Percentiles rank a stretch among this genome's conserved stretches.
Evolutionary conservation across 805 yeast genomes (phyloP).

Genomic region (Hermanozyma aechmeae): DNA sequence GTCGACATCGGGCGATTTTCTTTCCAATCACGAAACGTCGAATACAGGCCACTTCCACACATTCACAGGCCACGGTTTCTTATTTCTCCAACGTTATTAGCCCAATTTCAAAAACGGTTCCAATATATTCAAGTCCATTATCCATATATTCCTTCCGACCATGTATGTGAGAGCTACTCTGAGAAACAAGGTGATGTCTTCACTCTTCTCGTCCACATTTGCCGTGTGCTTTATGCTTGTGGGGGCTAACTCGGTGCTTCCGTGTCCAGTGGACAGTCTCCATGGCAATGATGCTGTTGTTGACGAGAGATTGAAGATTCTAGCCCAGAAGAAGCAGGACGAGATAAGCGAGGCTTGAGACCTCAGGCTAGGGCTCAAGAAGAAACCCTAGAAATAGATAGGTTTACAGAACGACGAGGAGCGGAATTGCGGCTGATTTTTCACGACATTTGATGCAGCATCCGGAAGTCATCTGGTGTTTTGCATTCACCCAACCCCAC

Average conservation of each 20-base stretch:
- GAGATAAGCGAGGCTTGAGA: not conserved
- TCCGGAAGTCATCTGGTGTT: too few species aligned
- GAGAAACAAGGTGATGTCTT: conserved; percentile 48
- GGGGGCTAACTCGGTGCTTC: conserved; percentile 45
- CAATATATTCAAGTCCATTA: too few species aligned
- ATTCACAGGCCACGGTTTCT: too few species aligned
- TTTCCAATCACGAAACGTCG: too few species aligned
- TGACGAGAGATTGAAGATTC: conserved; percentile 20
- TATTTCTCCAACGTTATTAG: too few species aligned
- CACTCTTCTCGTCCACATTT: conserved; percentile 65
- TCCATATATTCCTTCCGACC: not conserved
- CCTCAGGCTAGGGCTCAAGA: not conserved
- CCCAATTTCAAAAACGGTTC: too few species aligned
- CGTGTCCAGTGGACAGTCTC: conserved; percentile 34
- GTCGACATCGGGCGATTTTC: too few species aligned
- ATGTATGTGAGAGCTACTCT: conserved; percentile 54
- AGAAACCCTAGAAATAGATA: not conserved
- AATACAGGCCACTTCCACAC: too few species aligned
- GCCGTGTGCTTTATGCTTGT: conserved; percentile 52
- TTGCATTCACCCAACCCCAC: too few species aligned
- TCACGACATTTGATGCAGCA: too few species aligned
- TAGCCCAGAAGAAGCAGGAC: conserved; percentile 4
- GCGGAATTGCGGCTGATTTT: conserved; percentile 1
- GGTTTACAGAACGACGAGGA: not conserved
- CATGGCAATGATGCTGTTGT: conserved; percentile 32